A percentile compares a stretch with the other conserved stretches of the same genome.
These are phyloP conservation scores for Trichoderma pleuroti DNA, from an alignment of 2,329 filamentous ascomycete genomes.

Conservation along the genomic window DNA sequence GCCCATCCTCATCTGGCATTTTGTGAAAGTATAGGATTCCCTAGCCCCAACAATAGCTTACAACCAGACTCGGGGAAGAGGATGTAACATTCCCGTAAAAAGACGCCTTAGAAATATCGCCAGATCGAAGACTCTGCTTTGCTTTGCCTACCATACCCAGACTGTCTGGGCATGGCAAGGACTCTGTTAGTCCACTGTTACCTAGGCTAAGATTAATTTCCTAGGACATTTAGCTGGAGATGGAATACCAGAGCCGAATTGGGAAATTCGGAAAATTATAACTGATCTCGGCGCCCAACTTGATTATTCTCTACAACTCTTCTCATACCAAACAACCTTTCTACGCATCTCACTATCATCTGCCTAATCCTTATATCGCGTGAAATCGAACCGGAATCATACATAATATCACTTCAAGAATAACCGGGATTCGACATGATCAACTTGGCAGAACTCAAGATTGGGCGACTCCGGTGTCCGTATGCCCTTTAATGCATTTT, in stretches of 20 bases:
- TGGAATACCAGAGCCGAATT: neutral
- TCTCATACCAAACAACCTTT: too few relatives aligned
- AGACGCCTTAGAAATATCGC: neutral
- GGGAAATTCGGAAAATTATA: too few relatives aligned
- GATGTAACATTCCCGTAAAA: neutral
- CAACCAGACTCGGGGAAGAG: neutral
- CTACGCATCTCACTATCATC: too few relatives aligned
- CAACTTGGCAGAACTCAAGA: too few relatives aligned
- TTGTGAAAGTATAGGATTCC: neutral
- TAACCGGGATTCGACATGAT: too few relatives aligned
- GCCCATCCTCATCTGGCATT: neutral
- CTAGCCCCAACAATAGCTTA: neutral
- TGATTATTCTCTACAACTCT: too few relatives aligned
- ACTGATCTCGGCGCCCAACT: too few relatives aligned
- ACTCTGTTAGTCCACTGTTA: neutral
- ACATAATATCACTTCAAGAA: too few relatives aligned
- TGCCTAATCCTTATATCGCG: too few relatives aligned
- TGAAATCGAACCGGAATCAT: too few relatives aligned
- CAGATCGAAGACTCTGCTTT: neutral
- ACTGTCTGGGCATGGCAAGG: neutral
- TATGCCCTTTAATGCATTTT: too few relatives aligned
- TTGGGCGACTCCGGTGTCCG: too few relatives aligned
- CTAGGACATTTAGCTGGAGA: neutral
- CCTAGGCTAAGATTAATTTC: neutral
- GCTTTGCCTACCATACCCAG: neutral